A percentile compares a stretch with the other conserved stretches of the same genome.
Conservation (phyloP, 441 rosid species). For the Syzygium malaccense region DNA sequence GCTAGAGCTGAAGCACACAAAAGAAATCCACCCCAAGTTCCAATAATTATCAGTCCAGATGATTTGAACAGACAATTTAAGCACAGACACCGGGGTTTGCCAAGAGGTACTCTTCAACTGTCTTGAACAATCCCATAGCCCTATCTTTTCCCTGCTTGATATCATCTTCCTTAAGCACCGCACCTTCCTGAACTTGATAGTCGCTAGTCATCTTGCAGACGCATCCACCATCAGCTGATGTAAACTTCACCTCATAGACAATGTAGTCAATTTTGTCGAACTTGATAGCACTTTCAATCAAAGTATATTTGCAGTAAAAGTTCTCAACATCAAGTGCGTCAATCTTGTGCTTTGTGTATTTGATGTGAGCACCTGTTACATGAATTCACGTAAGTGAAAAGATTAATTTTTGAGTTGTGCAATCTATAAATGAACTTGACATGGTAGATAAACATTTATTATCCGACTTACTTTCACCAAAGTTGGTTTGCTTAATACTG, state of each 20-base stretch:
- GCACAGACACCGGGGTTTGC: background rate
- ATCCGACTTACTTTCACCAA: background rate
- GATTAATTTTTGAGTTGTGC: background rate
- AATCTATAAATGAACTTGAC: background rate
- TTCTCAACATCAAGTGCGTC: background rate
- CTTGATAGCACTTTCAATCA: background rate
- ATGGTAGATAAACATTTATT: background rate
- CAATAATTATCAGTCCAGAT: background rate
- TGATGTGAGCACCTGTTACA: background rate
- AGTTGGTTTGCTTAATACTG: background rate
- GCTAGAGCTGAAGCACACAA: background rate
- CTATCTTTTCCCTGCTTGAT: background rate
- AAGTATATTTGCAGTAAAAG: slow-evolving; percentile 1
- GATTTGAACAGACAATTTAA: background rate
- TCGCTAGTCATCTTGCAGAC: slow-evolving; percentile 2
- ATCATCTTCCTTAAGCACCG: background rate
- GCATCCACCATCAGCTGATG: background rate
- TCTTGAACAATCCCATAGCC: background rate
- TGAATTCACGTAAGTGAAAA: background rate
- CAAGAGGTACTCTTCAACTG: background rate
- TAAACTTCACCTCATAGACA: background rate
- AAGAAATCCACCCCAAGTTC: background rate
- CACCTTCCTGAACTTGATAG: background rate
- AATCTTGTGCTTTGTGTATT: background rate
- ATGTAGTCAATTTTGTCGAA: background rate